Base-by-base conservation (phyloP, 2,329 filamentous ascomycete genomes). In the Ceratocystis variospora region DNA sequence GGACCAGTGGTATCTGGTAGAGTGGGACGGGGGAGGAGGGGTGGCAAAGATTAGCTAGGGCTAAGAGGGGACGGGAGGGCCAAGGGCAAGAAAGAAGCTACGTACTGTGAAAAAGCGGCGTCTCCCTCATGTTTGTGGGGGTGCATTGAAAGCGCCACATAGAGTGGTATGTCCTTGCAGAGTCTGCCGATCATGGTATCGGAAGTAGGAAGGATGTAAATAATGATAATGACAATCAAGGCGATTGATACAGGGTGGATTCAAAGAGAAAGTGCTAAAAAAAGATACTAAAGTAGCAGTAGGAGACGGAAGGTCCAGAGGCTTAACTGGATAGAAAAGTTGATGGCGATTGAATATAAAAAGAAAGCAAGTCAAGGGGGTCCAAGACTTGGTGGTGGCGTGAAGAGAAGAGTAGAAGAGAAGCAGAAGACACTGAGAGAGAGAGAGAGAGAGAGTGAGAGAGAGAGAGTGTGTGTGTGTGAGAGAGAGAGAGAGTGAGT, bases 91-190 rank as follows among this genome's bases (percentile, higher is more conserved):
- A 41, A 41, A 41, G 37, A 41, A 15, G 22, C 12, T 19, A 45
- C 66, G 10, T 64, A 67, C 66, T 67, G 66, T 41, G 53, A 61
- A 46, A 67, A 67, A 33, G 66, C 28, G 31, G 28, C 31, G 5
- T 67, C 66, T 37, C 63, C 66, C 7, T 64, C 46, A 31, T 65
- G 44, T 19, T 62, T 57, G 46, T 65, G 66, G 6, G 66, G 66
- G 17, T 67, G 66, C 66, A 67, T 67, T 10, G 66, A 67, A 17
- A 67, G 41, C 3, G 66, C 66, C 66, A 67, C 66, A 55, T 67
- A 67, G 3, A 67, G 63, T 7, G 66, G 66, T 37, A 63, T 57
- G 48, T 63, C 55, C 19, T 55, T 63, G 22, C 12, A 17, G 37
- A 66, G 61, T n/a, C 46, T 53, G 4, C 31, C 33, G 17, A 63